Base-by-base conservation (phyloP, 176 grass and related monocot genomes). In the Dactylis glomerata region DNA sequence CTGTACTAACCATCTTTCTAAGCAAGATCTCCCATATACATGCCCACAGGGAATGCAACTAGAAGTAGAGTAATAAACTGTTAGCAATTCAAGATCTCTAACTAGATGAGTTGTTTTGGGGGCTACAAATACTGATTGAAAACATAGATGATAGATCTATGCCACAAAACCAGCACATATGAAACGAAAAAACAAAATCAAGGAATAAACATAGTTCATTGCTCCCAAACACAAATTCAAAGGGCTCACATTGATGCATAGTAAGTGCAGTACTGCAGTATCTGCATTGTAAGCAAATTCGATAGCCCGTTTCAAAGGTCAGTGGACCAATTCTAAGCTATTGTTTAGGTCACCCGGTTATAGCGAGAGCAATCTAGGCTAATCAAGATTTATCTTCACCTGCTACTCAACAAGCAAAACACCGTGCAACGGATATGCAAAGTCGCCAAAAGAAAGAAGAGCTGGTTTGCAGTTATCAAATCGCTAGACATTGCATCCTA, bases 31-130 rank as follows among this genome's bases (percentile, higher is more conserved):
- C 26, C 96, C 96, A 51, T 95, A 98, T 26, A 98, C 87, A 90
- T 98, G 96, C 30, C 96, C 96, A 81, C 96, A 98, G 64, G 96
- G 96, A 90, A 98, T 92, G 89, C 93, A 98, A 68, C 96, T 98
- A 82, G 67, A 87, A 66, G 34, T 73, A 40, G 16, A 38, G 33
- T 66, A 72, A 61, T 16, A 76, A 42, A 76, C 37, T 41, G 68
- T 90, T 52, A 90, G 80, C 42, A 45, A 59, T 65, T 83, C 52
- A 79, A 80, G 38, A 76, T 30, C 33, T 82, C 47, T 16, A 44
- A 33, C 63, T 78, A 27, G 15, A 37, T 76, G 55, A 72, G 38
- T 17, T 81, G n/a, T 44, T 76, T 44, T 62, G 1, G 9, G 36
- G 76, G 37, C 47, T 41, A 65, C 33, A 59, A 47, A 79, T 49